phyloP scores from a whole-genome alignment of 257 asterid species.

The Voacanga thouarsii region DNA sequence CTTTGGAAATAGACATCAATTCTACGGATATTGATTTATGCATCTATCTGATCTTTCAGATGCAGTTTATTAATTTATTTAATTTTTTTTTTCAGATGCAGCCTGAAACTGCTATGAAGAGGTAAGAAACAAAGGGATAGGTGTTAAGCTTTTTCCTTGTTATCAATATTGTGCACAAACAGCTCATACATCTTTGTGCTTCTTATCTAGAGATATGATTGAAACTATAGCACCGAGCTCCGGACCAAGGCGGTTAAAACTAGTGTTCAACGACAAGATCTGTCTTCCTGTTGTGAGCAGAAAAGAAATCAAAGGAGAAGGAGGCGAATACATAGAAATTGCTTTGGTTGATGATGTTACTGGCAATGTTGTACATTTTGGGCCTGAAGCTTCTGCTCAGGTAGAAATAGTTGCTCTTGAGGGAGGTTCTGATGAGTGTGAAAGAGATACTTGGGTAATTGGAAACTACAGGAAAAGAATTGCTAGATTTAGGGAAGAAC shows the following conservation, averaged over 20 bases:
- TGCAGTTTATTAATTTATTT: no score
- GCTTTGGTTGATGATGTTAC: constrained; percentile 34
- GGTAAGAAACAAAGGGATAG: no score
- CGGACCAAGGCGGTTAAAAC: constrained; percentile 27
- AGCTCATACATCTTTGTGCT: constrained; percentile 11
- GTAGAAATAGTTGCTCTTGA: constrained; percentile 39
- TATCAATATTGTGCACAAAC: not conserved
- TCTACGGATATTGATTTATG: not conserved
- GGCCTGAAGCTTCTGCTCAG: constrained; percentile 38
- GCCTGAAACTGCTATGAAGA: constrained; percentile 16
- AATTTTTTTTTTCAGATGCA: no score
- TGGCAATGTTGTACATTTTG: constrained; percentile 29
- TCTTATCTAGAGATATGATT: constrained; percentile 18
- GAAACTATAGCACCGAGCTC: constrained; percentile 15
- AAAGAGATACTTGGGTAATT: constrained; percentile 25
- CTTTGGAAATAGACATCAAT: not conserved
- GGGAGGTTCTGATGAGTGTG: constrained; percentile 21
- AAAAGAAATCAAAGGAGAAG: constrained; percentile 40
- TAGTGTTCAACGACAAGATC: constrained; percentile 31
- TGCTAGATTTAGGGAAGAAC: constrained; percentile 25
- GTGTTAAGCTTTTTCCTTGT: not conserved
- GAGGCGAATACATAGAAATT: constrained; percentile 21
- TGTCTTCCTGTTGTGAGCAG: constrained; percentile 32
- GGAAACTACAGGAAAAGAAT: constrained; percentile 30
- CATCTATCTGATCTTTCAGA: not conserved